Base-by-base conservation (phyloP, 2,329 filamentous ascomycete species). In the Hypoxylon sp. region DNA sequence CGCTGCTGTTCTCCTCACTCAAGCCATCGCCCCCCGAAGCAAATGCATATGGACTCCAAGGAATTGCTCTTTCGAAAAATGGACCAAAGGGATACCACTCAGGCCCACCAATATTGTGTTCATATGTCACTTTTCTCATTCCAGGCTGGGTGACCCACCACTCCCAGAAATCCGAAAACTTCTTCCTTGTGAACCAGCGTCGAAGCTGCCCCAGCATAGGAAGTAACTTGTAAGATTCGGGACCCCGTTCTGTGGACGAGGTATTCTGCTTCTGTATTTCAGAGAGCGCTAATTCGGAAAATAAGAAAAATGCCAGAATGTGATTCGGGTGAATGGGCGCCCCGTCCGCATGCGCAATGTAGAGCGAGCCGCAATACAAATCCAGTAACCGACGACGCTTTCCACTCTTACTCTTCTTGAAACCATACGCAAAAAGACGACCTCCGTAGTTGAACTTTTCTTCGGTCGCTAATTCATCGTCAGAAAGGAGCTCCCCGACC, bases 271-370 rank as follows among this genome's bases (percentile, higher is more conserved):
- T 43, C 7, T 19, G 5, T 43, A 43, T 43, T 43, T 43, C n/a
- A 10, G 38, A 10, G 1, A 62, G n/a, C 25, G 62, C 46, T 14
- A 21, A 25, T 41, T 67, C 58, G 30, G 46, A 28, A 30, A 68
- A 71, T 19, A 46, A 19, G 38, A 32, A 32, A 46, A 72, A 72
- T n/a, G 32, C 56, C 3, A 36, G 3, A 5, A 70, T 56, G 10
- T 72, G 62, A 1, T 17, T 0, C 3, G 11, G 30, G 6, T 60
- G 30, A 30, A 72, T 64, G 3, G 14, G 9, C 9, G 34, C 21
- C 17, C 64, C 64, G 32, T 48, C 9, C n/a, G 45, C 25, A 49
- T 62, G 57, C 23, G 57, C 17, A n/a, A 70, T 32, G 9, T 66
- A 25, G 14, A 68, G 7, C 4, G 57, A 50, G 14, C 66, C 63